Evolutionary conservation across 371 early-diverging fungal species (phyloP).

Genomic region (Coemansia sp.): DNA sequence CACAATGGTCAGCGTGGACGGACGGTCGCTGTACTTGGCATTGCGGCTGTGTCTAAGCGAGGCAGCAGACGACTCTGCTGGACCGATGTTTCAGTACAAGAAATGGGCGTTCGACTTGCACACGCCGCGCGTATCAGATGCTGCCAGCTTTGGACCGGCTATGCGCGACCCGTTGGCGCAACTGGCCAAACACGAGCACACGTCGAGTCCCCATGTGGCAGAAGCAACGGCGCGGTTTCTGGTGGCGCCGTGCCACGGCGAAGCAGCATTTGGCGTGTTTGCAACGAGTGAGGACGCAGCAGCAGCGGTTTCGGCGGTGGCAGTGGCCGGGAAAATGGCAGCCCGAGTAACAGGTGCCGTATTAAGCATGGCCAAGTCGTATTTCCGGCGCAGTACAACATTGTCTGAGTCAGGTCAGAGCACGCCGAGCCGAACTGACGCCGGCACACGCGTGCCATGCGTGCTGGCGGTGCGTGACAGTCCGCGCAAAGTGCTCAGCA

Average conservation of each 20-base stretch:
- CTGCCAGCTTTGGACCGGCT: conserved; percentile 35
- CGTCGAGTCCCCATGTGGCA: conserved; percentile 20
- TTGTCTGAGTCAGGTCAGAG: conserved; percentile 2
- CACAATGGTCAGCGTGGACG: conserved; percentile 35
- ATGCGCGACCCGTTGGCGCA: conserved; percentile 24
- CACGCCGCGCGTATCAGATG: conserved; percentile 28
- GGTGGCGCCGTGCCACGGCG: conserved; percentile 48
- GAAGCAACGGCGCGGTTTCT: conserved; percentile 46
- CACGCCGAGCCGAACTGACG: conserved; percentile 3
- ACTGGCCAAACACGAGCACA: conserved; percentile 21
- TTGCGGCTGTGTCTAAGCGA: conserved; percentile 40
- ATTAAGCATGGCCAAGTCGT: conserved; percentile 45
- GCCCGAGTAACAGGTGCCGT: conserved; percentile 50
- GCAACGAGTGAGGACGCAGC: conserved; percentile 46
- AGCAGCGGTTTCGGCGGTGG: conserved; percentile 43
- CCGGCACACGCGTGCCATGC: conserved; percentile 37
- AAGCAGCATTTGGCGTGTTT: conserved; percentile 47
- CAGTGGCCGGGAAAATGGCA: conserved; percentile 48
- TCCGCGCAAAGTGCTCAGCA: conserved; percentile 44
- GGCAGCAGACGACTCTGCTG: conserved; percentile 18
- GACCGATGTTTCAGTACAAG: conserved; percentile 39
- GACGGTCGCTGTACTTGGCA: conserved; percentile 39
- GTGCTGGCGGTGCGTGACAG: conserved; percentile 44
- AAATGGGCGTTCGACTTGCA: conserved; percentile 40
- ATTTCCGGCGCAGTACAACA: conserved; percentile 35